These are phyloP conservation scores for Asterophora parasitica DNA, from an alignment of 768 basidiomycete genomes.

Conservation along the genomic window DNA sequence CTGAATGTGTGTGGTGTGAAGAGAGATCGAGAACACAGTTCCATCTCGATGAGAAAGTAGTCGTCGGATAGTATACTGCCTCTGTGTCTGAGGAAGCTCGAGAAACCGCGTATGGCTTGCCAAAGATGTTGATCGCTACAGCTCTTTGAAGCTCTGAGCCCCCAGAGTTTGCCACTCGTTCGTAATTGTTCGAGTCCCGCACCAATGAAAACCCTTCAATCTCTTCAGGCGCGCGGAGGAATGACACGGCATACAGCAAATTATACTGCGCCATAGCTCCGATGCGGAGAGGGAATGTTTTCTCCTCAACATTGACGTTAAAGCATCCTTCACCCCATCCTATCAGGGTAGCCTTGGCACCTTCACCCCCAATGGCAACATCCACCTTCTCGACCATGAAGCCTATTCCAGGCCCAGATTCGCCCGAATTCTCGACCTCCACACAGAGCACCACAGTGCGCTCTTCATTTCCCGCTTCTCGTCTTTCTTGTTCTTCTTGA, in stretches of 20 bases:
- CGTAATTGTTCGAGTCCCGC: slow-evolving; percentile 17
- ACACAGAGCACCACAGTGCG: slow-evolving; percentile 86
- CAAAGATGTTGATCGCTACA: slow-evolving; percentile 75
- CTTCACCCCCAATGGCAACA: slow-evolving; percentile 68
- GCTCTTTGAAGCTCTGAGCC: slow-evolving; percentile 60
- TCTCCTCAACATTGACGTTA: slow-evolving; percentile 31
- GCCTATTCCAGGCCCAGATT: slow-evolving; percentile 51
- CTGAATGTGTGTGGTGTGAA: slow-evolving; percentile 28
- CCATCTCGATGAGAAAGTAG: slow-evolving; percentile 80
- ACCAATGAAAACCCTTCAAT: slow-evolving; percentile 38
- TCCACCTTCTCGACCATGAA: slow-evolving; percentile 76
- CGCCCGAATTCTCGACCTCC: slow-evolving; percentile 82
- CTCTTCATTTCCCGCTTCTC: slow-evolving; percentile 74
- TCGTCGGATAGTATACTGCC: slow-evolving; percentile 53
- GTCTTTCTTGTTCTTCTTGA: slow-evolving; percentile 48
- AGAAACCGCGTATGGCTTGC: slow-evolving; percentile 54
- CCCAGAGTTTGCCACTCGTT: slow-evolving; percentile 18
- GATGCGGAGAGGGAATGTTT: slow-evolving; percentile 69
- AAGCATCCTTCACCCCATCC: slow-evolving; percentile 58
- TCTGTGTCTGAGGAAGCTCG: slow-evolving; percentile 18
- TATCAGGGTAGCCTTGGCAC: slow-evolving; percentile 44
- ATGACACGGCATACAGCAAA: slow-evolving; percentile 84
- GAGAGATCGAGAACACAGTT: slow-evolving; percentile 84
- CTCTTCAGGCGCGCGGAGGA: slow-evolving; percentile 62
- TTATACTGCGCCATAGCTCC: slow-evolving; percentile 78